Base-by-base conservation (phyloP, 2,329 filamentous ascomycete species). In the Cyclaneusma minus region DNA sequence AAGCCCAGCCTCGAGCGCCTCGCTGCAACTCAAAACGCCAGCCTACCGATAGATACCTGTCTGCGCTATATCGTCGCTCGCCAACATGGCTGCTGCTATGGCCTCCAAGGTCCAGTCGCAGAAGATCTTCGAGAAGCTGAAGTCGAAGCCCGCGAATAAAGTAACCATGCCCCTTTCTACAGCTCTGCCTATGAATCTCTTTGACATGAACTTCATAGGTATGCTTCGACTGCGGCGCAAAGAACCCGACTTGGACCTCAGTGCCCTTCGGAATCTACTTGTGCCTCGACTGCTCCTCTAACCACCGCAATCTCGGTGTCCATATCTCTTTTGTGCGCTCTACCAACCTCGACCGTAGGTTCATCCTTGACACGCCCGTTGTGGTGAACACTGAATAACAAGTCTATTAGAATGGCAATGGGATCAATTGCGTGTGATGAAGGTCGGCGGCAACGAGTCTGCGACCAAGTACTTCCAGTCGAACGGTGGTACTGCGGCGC, bases 281-380 rank as follows among this genome's bases (percentile, higher is more conserved):
- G 13, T 98, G 89, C 49, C 76, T 98, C 45, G 89, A 98, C 58
- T 98, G 89, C 60, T 94, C 87, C 21, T 79, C 87, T 30, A 84
- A 94, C 54, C 89, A 98, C 56, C 78, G 89, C 43, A 95, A 95
- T 55, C 74, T 98, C 45, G 89, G 89, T 54, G 87, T 95, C 34
- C 89, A 98, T 57, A 94, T 98, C 56, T 94, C 87, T 42, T 98
- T 98, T 62, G 89, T 98, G 45, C 79, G 89, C 46, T 95, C 87
- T 35, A 95, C 87, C 35, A 94, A 94, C 54, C 79, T 98, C 53
- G 89, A 98, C 54, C 84, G 87, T 95, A 80, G 49, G 83, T 62
- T 44, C 49, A 16, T 33, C 29, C 22, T 16, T 17, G 25, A 7
- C 22, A 34, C 32, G 28, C 32, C 30, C 13, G 15, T 5, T 3